These are phyloP conservation scores for Mycena galericulata DNA, from an alignment of 768 basidiomycete species.

Conservation along the genomic window DNA sequence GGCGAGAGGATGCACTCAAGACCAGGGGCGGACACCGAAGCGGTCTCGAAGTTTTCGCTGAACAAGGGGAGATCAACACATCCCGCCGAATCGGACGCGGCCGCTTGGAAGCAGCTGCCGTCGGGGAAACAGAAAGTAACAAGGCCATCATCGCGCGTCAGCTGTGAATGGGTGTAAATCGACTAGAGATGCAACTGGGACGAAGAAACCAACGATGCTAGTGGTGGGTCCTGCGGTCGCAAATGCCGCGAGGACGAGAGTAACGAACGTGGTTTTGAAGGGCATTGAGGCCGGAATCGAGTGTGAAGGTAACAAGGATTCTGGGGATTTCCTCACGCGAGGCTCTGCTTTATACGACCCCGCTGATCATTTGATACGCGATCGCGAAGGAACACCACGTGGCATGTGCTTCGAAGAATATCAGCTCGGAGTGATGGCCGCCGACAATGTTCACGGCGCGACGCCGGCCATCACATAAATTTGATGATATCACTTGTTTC, in stretches of 20 bases:
- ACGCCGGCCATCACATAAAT: no score
- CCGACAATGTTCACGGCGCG: no score
- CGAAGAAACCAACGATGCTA: conserved; percentile 1
- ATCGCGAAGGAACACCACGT: no score
- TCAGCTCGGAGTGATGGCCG: no score
- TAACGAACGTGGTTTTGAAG: conserved; percentile 20
- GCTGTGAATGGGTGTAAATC: background rate
- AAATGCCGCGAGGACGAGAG: conserved; percentile 13
- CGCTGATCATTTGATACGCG: no score
- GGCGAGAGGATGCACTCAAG: conserved; percentile 29
- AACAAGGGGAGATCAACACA: conserved; percentile 31
- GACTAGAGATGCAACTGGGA: background rate
- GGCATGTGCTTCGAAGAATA: no score
- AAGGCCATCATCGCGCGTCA: conserved; percentile 15
- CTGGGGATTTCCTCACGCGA: no score
- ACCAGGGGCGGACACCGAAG: conserved; percentile 21
- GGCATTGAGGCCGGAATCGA: background rate
- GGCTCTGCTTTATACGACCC: no score
- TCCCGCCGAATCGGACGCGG: conserved; percentile 2
- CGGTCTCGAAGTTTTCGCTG: conserved; percentile 20
- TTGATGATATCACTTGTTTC: no score
- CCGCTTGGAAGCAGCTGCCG: conserved; percentile 25
- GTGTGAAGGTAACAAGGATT: no score
- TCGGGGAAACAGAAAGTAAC: conserved; percentile 24
- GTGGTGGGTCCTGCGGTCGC: conserved; percentile 15